phyloP scores from a whole-genome alignment of 495 filamentous ascomycete species.

The Bathelium albidoporum region DNA sequence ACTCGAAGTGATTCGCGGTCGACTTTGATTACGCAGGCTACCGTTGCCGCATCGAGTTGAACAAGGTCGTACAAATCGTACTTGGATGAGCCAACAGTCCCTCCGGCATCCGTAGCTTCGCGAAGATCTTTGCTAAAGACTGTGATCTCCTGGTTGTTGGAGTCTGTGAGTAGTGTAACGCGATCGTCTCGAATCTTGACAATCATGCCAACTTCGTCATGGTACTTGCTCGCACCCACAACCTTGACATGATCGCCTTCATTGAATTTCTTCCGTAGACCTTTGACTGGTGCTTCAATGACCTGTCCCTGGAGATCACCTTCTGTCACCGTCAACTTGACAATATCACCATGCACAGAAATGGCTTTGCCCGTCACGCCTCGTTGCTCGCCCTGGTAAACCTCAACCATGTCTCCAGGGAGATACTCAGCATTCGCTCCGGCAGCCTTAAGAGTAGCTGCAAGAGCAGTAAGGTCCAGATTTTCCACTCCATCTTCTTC shows the following conservation, averaged over 20 bases:
- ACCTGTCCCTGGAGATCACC: conserved; percentile 71
- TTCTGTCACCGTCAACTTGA: conserved; percentile 73
- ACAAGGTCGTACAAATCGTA: conserved; percentile 90
- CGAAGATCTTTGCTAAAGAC: conserved; percentile 97
- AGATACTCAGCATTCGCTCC: conserved; percentile 70
- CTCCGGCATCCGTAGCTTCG: conserved; percentile 82
- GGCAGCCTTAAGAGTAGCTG: conserved; percentile 71
- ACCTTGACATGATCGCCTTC: conserved; percentile 98
- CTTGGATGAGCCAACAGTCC: conserved; percentile 64
- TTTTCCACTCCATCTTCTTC: conserved; percentile 87
- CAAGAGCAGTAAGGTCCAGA: conserved; percentile 80
- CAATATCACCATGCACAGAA: conserved; percentile 84
- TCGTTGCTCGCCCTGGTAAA: conserved; percentile 92
- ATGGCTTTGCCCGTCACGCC: conserved; percentile 77
- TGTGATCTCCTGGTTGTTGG: conserved; percentile 83
- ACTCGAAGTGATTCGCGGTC: conserved; percentile 86
- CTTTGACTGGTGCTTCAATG: conserved; percentile 87
- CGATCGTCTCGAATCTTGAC: conserved; percentile 82
- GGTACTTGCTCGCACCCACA: conserved; percentile 85
- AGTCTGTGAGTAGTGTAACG: conserved; percentile 84
- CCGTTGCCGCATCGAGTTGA: conserved; percentile 84
- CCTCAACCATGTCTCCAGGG: conserved; percentile 86
- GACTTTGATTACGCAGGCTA: conserved; percentile 87
- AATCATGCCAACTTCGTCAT: conserved; percentile 94
- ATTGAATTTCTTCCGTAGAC: conserved; percentile 84